Conservation (phyloP, 1,284 basidiomycete species). For the Cutaneotrichosporon spelunceum region DNA sequence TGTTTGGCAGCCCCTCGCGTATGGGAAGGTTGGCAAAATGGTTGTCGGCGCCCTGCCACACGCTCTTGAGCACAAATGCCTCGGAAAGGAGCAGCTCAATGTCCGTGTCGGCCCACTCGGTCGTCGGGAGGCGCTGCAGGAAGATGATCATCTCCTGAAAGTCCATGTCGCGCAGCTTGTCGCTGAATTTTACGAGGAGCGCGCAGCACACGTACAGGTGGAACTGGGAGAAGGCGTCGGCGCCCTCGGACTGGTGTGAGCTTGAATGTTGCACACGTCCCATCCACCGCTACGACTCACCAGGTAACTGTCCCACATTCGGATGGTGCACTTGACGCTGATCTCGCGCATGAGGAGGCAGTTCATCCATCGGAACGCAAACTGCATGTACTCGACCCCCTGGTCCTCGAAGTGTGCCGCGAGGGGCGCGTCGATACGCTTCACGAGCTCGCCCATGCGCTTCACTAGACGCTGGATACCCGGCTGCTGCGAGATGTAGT, state of each 20-base stretch:
- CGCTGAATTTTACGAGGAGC: slow-evolving; percentile 87
- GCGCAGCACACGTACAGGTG: slow-evolving; percentile 95
- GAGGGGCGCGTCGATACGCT: slow-evolving; percentile 83
- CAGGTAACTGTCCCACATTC: slow-evolving; percentile 98
- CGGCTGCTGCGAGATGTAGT: slow-evolving; percentile 91
- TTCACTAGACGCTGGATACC: slow-evolving; percentile 88
- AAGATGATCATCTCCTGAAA: slow-evolving; percentile 99
- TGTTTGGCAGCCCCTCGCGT: slow-evolving; percentile 37
- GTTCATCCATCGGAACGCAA: slow-evolving; percentile 98
- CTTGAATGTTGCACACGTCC: no score
- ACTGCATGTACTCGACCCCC: slow-evolving; percentile 97
- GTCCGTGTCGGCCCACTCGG: slow-evolving; percentile 91
- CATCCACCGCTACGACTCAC: slow-evolving; percentile 57
- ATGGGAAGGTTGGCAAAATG: slow-evolving; percentile 61
- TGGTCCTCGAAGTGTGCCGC: slow-evolving; percentile 77
- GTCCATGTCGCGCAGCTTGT: slow-evolving; percentile 86
- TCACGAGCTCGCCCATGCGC: slow-evolving; percentile 87
- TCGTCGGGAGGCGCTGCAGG: slow-evolving; percentile 90
- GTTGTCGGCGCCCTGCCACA: slow-evolving; percentile 91
- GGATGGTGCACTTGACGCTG: slow-evolving; percentile 86
- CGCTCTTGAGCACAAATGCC: slow-evolving; percentile 89
- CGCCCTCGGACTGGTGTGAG: slow-evolving; percentile 60
- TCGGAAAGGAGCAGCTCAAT: slow-evolving; percentile 92
- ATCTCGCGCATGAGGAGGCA: slow-evolving; percentile 95
- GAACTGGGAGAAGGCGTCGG: slow-evolving; percentile 94